A percentile compares a stretch with the other conserved stretches of the same genome.
phyloP scores from a whole-genome alignment of 2,329 filamentous ascomycete genomes.

The Cladorrhinum sp. region DNA sequence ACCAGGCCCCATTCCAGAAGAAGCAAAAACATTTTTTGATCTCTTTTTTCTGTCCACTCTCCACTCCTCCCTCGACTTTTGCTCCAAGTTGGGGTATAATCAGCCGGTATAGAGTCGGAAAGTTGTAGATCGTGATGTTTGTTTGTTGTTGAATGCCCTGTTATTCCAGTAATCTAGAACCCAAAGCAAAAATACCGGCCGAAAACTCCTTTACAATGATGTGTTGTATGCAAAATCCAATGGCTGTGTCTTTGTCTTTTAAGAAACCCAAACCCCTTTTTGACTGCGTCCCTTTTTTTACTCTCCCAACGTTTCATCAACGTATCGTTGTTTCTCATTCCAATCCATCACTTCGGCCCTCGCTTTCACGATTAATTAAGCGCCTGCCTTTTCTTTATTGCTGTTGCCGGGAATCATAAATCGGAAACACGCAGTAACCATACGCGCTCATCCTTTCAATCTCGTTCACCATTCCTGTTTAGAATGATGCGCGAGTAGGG shows the following conservation, averaged over 20 bases:
- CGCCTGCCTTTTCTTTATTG: background rate
- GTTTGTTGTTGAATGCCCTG: background rate
- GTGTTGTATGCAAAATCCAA: background rate
- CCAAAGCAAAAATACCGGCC: background rate
- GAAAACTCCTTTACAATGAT: background rate
- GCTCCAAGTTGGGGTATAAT: background rate
- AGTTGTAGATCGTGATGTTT: background rate
- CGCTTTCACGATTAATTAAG: background rate
- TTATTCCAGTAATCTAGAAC: background rate
- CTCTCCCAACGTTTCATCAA: background rate
- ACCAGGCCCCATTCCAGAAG: background rate
- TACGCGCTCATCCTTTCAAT: background rate
- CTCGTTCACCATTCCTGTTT: background rate
- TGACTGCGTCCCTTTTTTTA: background rate
- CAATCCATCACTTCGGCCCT: background rate
- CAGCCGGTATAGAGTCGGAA: background rate
- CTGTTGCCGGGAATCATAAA: background rate
- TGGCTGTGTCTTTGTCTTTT: background rate
- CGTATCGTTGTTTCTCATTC: background rate
- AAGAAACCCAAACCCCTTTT: background rate
- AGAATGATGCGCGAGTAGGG: constrained; percentile 7
- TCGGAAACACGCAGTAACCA: background rate
- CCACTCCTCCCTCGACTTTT: background rate
- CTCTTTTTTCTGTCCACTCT: background rate
- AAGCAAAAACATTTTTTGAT: background rate